Evolutionary conservation across 306 rosid species (phyloP), one percentile per base, ranked within the genome.

Genomic region (Hippophae rhamnoides): DNA sequence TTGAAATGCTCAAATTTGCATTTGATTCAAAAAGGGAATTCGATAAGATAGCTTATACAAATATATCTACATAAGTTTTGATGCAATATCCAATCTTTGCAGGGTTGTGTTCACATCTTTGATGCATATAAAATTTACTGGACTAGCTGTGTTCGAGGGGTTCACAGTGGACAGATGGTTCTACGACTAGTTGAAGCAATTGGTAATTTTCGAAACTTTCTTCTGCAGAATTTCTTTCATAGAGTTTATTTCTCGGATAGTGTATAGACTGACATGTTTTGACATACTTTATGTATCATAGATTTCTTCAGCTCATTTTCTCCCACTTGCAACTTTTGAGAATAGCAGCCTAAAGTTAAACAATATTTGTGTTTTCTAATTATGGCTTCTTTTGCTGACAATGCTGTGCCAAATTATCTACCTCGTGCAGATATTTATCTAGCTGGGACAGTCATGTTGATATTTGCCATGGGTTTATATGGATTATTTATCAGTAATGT

Each of bases 401-500:
- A 57, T 64, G 43, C 58, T 6, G 73, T 63, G 64, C 13, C 7
- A 23, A 54, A 38, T 18, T 66, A 58, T 43, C 54, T 69, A 49
- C 61, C 52, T 66, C 57, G 10, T 73, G 87, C 96, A 92, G 98
- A 92, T 83, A 93, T 87, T 71, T 92, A 92, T 81, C 96, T 92
- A 67, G 98, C 98, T 11, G 98, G 96, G 66, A 92, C 98, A 9
- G 98, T 92, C 61, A 87, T 92, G 98, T 62, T 92, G 74, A 87
- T 92, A 57, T 92, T 92, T 42, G 96, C 95, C 8, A 92, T 92
- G 98, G 96, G 96, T 13, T 78, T 92, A 48, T 85, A 85, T 50
- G 96, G 98, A 72, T 72, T 92, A 57, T 92, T 92, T 67, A 81
- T 92, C 69, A 90, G 92, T 60, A 87, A 87, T 54, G 81, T 72